phyloP scores from a whole-genome alignment of 169 alveolate genomes.

The Plasmodium chabaudi region DNA sequence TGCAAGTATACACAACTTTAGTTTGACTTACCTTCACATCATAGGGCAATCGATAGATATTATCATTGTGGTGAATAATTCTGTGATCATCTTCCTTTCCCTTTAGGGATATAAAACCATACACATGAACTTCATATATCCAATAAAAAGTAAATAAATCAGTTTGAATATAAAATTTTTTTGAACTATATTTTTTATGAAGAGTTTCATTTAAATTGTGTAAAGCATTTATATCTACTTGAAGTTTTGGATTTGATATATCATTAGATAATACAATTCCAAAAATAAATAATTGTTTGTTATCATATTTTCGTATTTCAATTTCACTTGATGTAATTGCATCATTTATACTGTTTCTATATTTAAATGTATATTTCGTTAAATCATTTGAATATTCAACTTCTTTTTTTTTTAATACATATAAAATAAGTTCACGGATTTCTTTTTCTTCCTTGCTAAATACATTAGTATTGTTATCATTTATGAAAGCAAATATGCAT shows the following conservation, averaged over 20 bases:
- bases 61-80: neutral
- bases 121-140: slow-evolving; percentile 62
- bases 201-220: slow-evolving; percentile 26
- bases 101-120: slow-evolving; percentile 62
- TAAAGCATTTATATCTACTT: slow-evolving; percentile 24
- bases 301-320: slow-evolving; percentile 33
- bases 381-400: neutral
- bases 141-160: slow-evolving; percentile 54
- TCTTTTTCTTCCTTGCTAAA: slow-evolving; percentile 55
- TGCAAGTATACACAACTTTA: neutral
- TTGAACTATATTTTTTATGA: slow-evolving; percentile 26
- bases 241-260: slow-evolving; percentile 29
- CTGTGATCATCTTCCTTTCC: slow-evolving; percentile 8
- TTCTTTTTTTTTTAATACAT: slow-evolving; percentile 56
- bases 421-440: slow-evolving; percentile 42
- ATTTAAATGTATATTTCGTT: slow-evolving; percentile 27
- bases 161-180: slow-evolving; percentile 21
- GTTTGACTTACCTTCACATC: slow-evolving; percentile 8
- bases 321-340: slow-evolving; percentile 66
- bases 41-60: slow-evolving; percentile 30
- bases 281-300: slow-evolving; percentile 21
- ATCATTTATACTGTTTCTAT: slow-evolving; percentile 64
- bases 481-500: slow-evolving; percentile 40
- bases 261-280: slow-evolving; percentile 55
- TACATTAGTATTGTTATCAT: neutral